Conservation (phyloP, 208 protist species). For the Acanthamoeba lugdunensis region DNA sequence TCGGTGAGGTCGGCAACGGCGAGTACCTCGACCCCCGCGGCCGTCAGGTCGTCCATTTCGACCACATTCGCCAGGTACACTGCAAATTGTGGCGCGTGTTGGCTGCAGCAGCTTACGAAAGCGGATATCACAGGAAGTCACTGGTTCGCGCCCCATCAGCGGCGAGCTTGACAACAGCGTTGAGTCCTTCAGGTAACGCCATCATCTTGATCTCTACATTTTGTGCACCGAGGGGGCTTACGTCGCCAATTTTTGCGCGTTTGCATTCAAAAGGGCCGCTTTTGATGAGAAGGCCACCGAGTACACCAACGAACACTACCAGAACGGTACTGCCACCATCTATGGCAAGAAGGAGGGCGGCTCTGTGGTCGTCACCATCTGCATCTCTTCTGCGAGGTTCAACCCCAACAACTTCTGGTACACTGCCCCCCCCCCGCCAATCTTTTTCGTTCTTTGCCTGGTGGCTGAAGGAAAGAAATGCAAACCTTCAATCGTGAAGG, state of each 20-base stretch:
- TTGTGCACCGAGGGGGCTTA: background rate
- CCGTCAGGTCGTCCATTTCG: slow-evolving; percentile 77
- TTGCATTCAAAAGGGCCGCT: slow-evolving; percentile 60
- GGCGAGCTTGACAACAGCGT: slow-evolving; percentile 75
- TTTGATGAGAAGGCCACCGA: slow-evolving; percentile 76
- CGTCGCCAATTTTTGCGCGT: background rate
- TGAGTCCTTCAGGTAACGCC: slow-evolving; percentile 71
- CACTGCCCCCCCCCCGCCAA: background rate
- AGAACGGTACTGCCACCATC: slow-evolving; percentile 77
- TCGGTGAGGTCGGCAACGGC: slow-evolving; percentile 76
- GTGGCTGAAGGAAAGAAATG: background rate
- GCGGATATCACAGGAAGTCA: slow-evolving; percentile 72
- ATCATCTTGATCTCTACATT: background rate
- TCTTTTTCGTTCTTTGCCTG: slow-evolving; percentile 18
- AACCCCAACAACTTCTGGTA: slow-evolving; percentile 85
- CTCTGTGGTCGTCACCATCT: slow-evolving; percentile 76
- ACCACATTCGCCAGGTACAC: slow-evolving; percentile 83
- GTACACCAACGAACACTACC: slow-evolving; percentile 82
- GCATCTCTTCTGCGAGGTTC: slow-evolving; percentile 80
- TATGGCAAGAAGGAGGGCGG: slow-evolving; percentile 75
- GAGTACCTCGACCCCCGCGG: slow-evolving; percentile 81
- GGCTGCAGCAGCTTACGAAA: background rate
- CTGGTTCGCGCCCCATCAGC: slow-evolving; percentile 67
- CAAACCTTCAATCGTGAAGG: background rate
- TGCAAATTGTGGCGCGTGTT: too few relatives aligned